phyloP scores from a whole-genome alignment of 257 asterid genomes.

The Sherardia arvensis region DNA sequence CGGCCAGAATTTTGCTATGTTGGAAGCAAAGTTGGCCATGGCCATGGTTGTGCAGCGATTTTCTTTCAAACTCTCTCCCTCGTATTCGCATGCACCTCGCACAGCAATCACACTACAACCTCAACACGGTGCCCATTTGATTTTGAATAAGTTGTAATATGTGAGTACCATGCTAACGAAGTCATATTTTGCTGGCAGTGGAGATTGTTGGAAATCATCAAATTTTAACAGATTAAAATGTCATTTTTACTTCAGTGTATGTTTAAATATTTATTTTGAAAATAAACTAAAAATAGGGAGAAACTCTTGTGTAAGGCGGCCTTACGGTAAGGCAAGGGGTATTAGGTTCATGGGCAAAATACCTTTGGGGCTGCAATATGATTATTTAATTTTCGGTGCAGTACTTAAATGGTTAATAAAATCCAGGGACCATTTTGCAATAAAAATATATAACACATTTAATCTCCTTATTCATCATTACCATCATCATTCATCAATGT shows the following conservation, averaged over 20 bases:
- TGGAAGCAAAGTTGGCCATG: background rate
- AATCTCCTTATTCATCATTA: no score
- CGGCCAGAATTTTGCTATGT: conserved; percentile 5
- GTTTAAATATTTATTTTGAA: background rate
- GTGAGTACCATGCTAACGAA: background rate
- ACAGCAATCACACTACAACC: background rate
- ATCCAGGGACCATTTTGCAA: no score
- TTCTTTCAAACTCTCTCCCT: background rate
- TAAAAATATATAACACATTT: no score
- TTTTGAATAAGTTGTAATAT: background rate
- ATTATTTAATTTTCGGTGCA: no score
- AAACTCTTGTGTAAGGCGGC: no score
- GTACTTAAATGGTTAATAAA: no score
- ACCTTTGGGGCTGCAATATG: no score
- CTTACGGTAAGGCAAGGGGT: no score
- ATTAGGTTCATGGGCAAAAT: no score
- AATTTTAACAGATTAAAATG: background rate
- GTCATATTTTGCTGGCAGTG: background rate
- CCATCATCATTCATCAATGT: no score
- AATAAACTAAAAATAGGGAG: no score
- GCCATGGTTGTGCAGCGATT: conserved; percentile 3
- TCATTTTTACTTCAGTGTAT: background rate
- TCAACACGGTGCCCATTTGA: conserved; percentile 2
- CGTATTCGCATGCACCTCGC: background rate
- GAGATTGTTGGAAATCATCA: background rate